Conservation (phyloP, 495 filamentous ascomycete genomes). For the Penicillium silybi region DNA sequence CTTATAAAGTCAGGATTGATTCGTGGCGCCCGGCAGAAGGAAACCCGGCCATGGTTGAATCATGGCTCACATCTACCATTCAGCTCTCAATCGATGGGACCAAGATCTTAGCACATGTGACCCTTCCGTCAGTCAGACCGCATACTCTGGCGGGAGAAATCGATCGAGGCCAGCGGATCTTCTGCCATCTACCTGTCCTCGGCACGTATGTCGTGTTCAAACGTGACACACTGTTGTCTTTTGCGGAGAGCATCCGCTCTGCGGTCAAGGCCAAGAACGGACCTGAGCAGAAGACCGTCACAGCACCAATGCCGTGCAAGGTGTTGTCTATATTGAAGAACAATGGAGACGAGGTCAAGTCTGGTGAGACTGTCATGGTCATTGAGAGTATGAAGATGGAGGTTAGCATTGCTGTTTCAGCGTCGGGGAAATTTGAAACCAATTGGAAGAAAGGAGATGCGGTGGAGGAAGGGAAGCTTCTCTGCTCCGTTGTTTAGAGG, state of each 20-base stretch:
- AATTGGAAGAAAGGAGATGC: conserved; percentile 26
- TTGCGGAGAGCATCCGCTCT: conserved; percentile 61
- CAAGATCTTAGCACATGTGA: conserved; percentile 45
- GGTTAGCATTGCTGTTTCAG: conserved; percentile 58
- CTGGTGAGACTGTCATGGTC: conserved; percentile 74
- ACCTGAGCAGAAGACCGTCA: conserved; percentile 63
- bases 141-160: conserved; percentile 53
- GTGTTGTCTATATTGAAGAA: conserved; percentile 68
- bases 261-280: conserved; percentile 66
- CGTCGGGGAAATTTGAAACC: conserved; percentile 19
- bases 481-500: conserved; percentile 18
- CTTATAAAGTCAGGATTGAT: conserved; percentile 2
- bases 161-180: conserved; percentile 29
- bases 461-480: conserved; percentile 25
- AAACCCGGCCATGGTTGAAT: conserved; percentile 3
- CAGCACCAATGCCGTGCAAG: conserved; percentile 85
- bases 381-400: conserved; percentile 99
- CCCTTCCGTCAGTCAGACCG: conserved; percentile 59
- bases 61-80: conserved; percentile 10
- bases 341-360: conserved; percentile 67
- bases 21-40: conserved; percentile 13
- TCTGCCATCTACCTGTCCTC: conserved; percentile 15
- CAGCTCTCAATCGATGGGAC: conserved; percentile 12
- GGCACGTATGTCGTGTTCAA: conserved; percentile 60
- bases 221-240: conserved; percentile 60